Conservation (phyloP, 1,139 yeast genomes). For the Trichomonascaceae sp. region DNA sequence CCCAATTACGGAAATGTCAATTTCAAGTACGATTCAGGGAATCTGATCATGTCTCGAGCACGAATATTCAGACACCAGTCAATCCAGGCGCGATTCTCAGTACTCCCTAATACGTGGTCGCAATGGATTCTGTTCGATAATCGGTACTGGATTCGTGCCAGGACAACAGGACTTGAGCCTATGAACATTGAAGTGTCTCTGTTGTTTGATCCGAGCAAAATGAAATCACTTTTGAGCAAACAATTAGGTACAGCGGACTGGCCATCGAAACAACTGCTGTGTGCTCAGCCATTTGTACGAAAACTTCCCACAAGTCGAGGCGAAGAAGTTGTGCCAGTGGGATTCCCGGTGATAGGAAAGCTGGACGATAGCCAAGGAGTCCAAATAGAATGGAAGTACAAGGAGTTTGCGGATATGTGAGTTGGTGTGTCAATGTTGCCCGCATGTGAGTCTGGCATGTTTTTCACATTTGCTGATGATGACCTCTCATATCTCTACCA, state of each 20-base stretch:
- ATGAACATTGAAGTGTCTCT: not conserved
- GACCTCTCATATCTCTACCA: conserved; percentile 7
- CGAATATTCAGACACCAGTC: conserved; percentile 1
- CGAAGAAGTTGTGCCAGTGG: conserved; percentile 5
- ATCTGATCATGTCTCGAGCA: conserved; percentile 4
- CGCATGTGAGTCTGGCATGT: too few relatives aligned
- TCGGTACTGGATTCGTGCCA: conserved; percentile 26
- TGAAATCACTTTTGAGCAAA: not conserved
- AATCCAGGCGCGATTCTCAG: not conserved
- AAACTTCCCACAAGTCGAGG: not conserved
- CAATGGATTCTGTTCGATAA: conserved; percentile 26
- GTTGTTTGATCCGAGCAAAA: not conserved
- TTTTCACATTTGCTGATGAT: too few relatives aligned
- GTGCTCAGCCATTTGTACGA: conserved; percentile 4
- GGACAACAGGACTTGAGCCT: not conserved
- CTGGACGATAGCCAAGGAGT: conserved; percentile 9
- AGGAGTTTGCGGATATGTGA: conserved; percentile 6
- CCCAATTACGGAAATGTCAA: conserved; percentile 9
- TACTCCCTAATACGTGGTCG: conserved; percentile 14
- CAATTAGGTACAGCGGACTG: not conserved
- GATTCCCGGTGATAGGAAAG: conserved; percentile 16
- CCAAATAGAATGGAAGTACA: conserved; percentile 14
- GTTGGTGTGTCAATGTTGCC: too few relatives aligned
- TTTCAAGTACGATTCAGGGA: not conserved
- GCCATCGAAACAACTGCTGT: conserved; percentile 1